Evolutionary conservation across 1,139 yeast genomes (phyloP).

Genomic region (Blastobotrys persicus): DNA sequence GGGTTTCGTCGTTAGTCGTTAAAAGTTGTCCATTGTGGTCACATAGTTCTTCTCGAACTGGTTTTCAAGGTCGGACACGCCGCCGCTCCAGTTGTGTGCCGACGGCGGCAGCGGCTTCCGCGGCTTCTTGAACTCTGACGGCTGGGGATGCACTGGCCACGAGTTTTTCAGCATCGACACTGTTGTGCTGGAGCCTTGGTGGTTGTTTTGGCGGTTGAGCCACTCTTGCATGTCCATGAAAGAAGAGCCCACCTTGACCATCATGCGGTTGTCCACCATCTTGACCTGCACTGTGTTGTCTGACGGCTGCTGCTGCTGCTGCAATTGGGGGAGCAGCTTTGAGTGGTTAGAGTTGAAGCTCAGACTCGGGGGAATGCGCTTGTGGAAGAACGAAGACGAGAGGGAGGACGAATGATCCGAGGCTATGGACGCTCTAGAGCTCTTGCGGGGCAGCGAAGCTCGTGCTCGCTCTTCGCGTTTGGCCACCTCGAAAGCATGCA

Average conservation of each 20-base stretch:
- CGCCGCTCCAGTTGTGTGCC: not conserved
- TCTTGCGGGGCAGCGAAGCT: slow-evolving; percentile 9
- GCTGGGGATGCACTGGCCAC: not conserved
- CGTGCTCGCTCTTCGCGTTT: slow-evolving; percentile 12
- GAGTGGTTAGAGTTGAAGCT: not conserved
- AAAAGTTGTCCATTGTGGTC: slow-evolving; percentile 16
- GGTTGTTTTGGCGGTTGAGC: slow-evolving; percentile 27
- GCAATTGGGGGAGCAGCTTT: not conserved
- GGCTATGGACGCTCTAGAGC: slow-evolving; percentile 5
- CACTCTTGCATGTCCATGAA: slow-evolving; percentile 37
- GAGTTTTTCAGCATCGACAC: not conserved
- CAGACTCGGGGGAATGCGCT: not conserved
- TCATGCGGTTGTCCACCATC: slow-evolving; percentile 33
- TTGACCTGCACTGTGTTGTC: slow-evolving; percentile 29
- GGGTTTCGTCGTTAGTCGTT: slow-evolving; percentile 2
- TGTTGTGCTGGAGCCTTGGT: not conserved
- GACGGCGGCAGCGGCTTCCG: slow-evolving; percentile 1
- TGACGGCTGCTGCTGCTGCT: slow-evolving; percentile 7
- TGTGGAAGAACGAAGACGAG: not conserved
- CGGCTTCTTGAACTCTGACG: not conserved
- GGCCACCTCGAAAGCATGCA: slow-evolving; percentile 33
- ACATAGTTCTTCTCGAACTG: slow-evolving; percentile 17
- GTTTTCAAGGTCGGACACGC: not conserved
- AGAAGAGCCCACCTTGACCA: slow-evolving; percentile 31
- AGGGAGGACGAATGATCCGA: not conserved